Evolutionary conservation across 78 protist species (phyloP).

Genomic region (Tieghemostelium lacteum): DNA sequence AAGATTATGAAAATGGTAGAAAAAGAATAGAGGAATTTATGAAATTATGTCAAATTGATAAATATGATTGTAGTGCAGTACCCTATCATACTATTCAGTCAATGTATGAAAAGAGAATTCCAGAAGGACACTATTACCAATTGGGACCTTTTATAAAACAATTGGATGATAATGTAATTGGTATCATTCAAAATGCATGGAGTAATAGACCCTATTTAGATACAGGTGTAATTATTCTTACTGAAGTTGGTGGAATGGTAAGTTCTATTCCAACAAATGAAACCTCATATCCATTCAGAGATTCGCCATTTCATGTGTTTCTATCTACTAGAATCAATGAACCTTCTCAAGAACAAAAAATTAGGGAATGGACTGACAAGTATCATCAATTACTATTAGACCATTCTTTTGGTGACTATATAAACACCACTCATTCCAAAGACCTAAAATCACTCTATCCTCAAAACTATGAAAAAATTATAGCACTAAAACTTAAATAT

Average conservation of each 20-base stretch:
- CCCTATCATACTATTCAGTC: background rate
- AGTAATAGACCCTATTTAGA: background rate
- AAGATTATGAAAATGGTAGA: background rate
- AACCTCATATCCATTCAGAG: slow-evolving; percentile 1
- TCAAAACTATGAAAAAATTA: background rate
- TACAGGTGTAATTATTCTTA: background rate
- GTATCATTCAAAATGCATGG: background rate
- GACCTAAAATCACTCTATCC: background rate
- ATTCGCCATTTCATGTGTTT: slow-evolving; percentile 16
- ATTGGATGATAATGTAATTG: background rate
- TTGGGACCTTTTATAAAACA: background rate
- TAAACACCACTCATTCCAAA: background rate
- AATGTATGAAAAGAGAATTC: background rate
- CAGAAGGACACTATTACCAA: background rate
- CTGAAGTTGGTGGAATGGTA: background rate
- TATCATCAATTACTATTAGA: background rate
- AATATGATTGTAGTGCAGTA: background rate
- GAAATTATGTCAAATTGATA: too few species aligned
- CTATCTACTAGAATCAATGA: background rate
- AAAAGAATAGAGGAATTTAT: background rate
- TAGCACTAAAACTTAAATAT: background rate
- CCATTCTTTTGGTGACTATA: background rate
- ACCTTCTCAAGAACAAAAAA: background rate
- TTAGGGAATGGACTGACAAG: background rate
- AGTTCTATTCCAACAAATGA: background rate